Base-by-base conservation (phyloP, 2,329 filamentous ascomycete species). In the Nemania serpens region DNA sequence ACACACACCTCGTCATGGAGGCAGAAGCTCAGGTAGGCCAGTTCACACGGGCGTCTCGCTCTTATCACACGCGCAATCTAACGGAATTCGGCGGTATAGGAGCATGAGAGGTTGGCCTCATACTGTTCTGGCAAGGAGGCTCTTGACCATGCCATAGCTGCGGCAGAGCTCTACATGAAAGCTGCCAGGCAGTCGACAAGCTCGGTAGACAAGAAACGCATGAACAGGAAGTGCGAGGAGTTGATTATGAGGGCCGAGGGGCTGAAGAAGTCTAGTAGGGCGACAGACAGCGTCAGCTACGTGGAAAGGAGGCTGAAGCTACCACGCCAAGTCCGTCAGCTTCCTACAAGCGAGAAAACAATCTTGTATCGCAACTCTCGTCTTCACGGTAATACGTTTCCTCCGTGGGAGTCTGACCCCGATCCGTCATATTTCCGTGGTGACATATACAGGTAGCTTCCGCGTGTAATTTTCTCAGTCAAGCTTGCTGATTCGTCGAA, bases 321-420 rank as follows among this genome's bases (percentile, higher is more conserved):
- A 22, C 77, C 78, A 10, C 67, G 71, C 2, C 86, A 85, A 22
- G 82, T 78, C 10, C 83, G 90, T 55, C 80, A 83, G 58, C 79
- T 90, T 13, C 83, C 91, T 2, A 89, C 83, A 4, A 81, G 82
- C 15, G 93, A 97, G 75, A 83, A 93, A 70, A 88, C 90, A 33
- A 87, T 97, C 52, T 76, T 98, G 9, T 79, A 91, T 1, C 87
- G 88, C 70, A 87, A 89, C 3, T 95, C 93, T 4, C 89, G 87
- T 57, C 81, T 99, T 18, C 91, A 97, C 72, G 91, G 90, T 0
- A 90, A 88, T 70, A 82, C 89, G 18, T 98, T 97, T 67, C 92
- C 90, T 11, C 92, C 91, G 0, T 99, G 95, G 95, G 84, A 84
- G n/a, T 76, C 75, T 2, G 79, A 86, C 29, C 89, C 91, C 1